Conservation (phyloP, 2,329 filamentous ascomycete genomes). For the Botrytis elliptica region DNA sequence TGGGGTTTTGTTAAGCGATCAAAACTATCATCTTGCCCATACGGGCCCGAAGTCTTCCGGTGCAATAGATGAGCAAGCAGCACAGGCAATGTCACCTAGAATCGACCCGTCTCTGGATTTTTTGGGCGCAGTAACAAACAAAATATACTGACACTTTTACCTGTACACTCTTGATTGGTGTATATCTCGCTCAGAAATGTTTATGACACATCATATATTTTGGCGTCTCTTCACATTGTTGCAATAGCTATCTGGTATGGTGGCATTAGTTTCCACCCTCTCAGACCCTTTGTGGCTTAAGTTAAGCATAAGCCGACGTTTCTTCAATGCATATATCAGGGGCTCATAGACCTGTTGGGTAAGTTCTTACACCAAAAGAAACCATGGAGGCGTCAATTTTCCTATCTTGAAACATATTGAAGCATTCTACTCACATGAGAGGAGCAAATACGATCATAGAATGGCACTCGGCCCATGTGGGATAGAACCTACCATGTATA, state of each 20-base stretch:
- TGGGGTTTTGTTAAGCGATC: not conserved
- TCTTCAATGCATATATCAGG: not conserved
- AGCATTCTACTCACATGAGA: not conserved
- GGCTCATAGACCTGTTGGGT: not conserved
- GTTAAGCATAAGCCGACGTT: not conserved
- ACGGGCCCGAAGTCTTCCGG: not conserved
- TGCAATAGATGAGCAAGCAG: not conserved
- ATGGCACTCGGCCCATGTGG: not conserved
- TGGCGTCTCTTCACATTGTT: not conserved
- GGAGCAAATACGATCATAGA: not conserved
- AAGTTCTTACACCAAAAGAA: not conserved
- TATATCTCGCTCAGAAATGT: not conserved
- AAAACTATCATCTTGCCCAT: not conserved
- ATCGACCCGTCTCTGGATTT: not conserved
- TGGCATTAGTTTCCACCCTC: not conserved
- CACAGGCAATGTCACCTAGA: no score
- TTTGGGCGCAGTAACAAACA: not conserved
- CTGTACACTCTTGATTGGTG: not conserved
- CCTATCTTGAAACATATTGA: not conserved
- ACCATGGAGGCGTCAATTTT: not conserved
- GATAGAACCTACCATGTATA: not conserved
- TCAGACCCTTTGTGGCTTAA: not conserved
- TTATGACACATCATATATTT: not conserved
- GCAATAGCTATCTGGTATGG: not conserved
- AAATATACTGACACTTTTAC: not conserved